Conservation (phyloP, 2,329 filamentous ascomycete genomes). For the Calonectria montana region DNA sequence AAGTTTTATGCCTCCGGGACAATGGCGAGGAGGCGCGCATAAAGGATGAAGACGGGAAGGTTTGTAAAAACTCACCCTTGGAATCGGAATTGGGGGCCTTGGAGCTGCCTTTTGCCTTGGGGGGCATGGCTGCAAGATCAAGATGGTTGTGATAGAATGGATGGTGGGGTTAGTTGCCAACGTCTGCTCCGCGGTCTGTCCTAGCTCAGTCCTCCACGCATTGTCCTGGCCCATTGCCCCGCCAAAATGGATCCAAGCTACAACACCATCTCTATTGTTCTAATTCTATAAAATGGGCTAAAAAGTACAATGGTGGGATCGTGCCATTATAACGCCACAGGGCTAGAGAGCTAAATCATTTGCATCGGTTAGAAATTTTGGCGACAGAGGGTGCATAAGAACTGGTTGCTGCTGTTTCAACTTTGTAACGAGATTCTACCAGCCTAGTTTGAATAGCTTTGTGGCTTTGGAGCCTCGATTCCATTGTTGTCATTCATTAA, state of each 20-base stretch:
- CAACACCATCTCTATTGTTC: constrained; percentile 19
- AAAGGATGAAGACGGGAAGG: background rate
- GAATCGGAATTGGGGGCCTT: constrained; percentile 42
- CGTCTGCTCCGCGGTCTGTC: constrained; percentile 28
- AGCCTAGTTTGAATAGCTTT: background rate
- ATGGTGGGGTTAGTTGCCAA: constrained; percentile 38
- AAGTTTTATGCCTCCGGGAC: background rate
- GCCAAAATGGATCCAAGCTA: constrained; percentile 27
- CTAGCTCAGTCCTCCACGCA: constrained; percentile 1
- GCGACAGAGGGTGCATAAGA: background rate
- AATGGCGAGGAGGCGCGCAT: background rate
- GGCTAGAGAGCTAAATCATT: background rate
- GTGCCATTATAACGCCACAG: background rate
- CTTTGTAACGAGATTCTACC: background rate
- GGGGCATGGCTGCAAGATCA: constrained; percentile 46
- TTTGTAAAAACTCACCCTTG: constrained; percentile 27
- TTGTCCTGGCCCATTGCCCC: constrained; percentile 33
- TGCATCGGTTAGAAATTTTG: background rate
- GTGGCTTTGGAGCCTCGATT: background rate
- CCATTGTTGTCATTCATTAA: constrained; percentile 9
- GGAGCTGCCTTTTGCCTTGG: constrained; percentile 51
- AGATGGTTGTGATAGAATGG: constrained; percentile 12
- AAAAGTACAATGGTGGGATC: background rate
- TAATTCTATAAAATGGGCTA: background rate
- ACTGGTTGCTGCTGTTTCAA: background rate